Evolutionary conservation across 306 rosid genomes (phyloP), one percentile per base, ranked within the genome.

Genomic region (Cyamopsis tetragonoloba): DNA sequence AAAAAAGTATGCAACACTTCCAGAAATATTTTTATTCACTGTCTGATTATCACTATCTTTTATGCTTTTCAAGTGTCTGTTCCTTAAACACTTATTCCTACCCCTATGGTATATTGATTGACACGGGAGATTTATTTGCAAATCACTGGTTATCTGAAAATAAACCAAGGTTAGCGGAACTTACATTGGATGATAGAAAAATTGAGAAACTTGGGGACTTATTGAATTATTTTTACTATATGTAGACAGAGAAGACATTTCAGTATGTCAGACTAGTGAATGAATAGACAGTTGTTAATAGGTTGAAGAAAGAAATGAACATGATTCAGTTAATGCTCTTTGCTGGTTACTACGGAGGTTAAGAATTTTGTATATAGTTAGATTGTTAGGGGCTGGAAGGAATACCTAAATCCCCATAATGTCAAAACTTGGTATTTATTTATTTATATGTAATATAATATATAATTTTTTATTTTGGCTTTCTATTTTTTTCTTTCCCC

Each of bases 1-100:
- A 44, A 93, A 83, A 68, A 93, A 88, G 96, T 92, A 89, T 27
- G 80, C 58, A 38, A 19, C 13, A n/a, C 56, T 19, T 58, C 22
- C 26, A 10, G 44, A 30, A 62, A 59, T 31, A 50, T 31, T 37
- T 1, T 67, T 7, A 17, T 71, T 46, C 22, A 23, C 39, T 74
- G 54, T 79, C 44, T 55, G 3, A 17, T 57, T 31, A 41, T 66
- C 31, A 53, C 47, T 22, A 13, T 71, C 50, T 31, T 18, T 18
- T 27, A 20, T 50, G 13, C 48, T 71, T 51, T 75, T 35, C 43
- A 22, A 55, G 4, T 41, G 31, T 71, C 15, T 17, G 14, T 37
- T 66, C 38, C 28, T 27, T 46, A 61, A 42, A 9, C 48, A 27
- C 46, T 1, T 56, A 20, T 50, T 30, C 30, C 62, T 65, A 13